These are phyloP conservation scores for Canavalia ensiformis DNA, from an alignment of 306 rosid genomes.

Conservation along the genomic window DNA sequence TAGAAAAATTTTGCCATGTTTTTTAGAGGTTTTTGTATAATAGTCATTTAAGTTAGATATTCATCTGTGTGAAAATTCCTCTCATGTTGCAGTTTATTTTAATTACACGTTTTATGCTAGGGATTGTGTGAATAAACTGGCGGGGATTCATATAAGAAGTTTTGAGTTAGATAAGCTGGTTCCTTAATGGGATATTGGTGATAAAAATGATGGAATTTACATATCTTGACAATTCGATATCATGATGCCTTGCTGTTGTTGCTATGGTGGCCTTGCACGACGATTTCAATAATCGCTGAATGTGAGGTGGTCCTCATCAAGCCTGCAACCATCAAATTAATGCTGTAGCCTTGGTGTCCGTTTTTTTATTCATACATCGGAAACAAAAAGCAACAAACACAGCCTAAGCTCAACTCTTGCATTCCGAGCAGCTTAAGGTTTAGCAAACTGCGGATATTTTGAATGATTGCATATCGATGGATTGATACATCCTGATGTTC, in stretches of 20 bases:
- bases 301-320: too few species aligned
- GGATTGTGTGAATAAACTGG: background rate
- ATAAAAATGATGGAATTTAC: background rate
- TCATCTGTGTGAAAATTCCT: slow-evolving; percentile 10
- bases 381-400: too few species aligned
- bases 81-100: slow-evolving; percentile 15
- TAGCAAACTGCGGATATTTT: too few species aligned
- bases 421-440: too few species aligned
- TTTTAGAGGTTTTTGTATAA: slow-evolving; percentile 32
- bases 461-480: too few species aligned
- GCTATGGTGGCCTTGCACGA: background rate
- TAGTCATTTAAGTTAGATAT: slow-evolving; percentile 42
- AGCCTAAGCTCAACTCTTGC: too few species aligned
- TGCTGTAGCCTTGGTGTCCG: too few species aligned
- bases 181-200: background rate
- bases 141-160: slow-evolving; percentile 2
- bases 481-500: too few species aligned
- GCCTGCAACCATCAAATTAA: too few species aligned
- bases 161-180: background rate
- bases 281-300: background rate
- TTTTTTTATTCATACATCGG: too few species aligned
- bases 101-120: slow-evolving; percentile 4
- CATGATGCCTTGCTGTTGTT: background rate
- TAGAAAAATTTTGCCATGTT: slow-evolving; percentile 20
- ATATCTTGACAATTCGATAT: slow-evolving; percentile 8